These are phyloP conservation scores for Spongiforma sp. DNA, from an alignment of 1,284 basidiomycete genomes.

Conservation along the genomic window DNA sequence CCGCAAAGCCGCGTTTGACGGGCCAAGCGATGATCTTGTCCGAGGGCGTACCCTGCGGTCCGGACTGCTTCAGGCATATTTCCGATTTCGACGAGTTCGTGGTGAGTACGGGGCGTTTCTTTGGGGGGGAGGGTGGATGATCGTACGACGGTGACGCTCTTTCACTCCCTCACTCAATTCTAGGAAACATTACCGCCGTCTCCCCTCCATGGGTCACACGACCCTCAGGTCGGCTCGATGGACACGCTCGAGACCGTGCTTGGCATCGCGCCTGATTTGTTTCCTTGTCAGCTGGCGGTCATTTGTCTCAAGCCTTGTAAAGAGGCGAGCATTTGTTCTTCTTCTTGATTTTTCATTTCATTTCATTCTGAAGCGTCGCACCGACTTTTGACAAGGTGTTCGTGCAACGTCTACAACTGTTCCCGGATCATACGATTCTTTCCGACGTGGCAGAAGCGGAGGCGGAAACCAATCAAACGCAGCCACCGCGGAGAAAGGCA, in stretches of 20 bases:
- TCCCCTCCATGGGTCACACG: no score
- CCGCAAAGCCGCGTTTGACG: slow-evolving; percentile 37
- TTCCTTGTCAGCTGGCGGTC: slow-evolving; percentile 43
- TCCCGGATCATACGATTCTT: slow-evolving; percentile 31
- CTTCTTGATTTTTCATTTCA: neutral
- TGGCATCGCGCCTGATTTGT: slow-evolving; percentile 42
- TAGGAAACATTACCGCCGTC: slow-evolving; percentile 30
- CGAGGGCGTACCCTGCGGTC: slow-evolving; percentile 41
- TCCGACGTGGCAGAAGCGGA: slow-evolving; percentile 8
- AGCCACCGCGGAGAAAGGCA: slow-evolving; percentile 4
- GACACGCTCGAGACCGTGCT: slow-evolving; percentile 39
- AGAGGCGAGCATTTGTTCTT: slow-evolving; percentile 32
- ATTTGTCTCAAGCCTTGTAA: slow-evolving; percentile 45
- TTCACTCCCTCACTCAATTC: neutral
- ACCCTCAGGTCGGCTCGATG: no score
- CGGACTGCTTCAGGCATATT: slow-evolving; percentile 45
- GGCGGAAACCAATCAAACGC: neutral
- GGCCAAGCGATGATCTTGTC: slow-evolving; percentile 35
- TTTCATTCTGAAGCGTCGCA: no score
- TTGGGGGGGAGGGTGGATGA: no score
- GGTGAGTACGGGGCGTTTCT: no score
- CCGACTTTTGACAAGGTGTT: no score
- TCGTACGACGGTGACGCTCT: no score
- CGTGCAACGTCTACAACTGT: slow-evolving; percentile 29
- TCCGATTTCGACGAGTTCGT: slow-evolving; percentile 28